Base-by-base conservation (phyloP, 2,329 filamentous ascomycete genomes). In the Cryoendolithus antarcticus region DNA sequence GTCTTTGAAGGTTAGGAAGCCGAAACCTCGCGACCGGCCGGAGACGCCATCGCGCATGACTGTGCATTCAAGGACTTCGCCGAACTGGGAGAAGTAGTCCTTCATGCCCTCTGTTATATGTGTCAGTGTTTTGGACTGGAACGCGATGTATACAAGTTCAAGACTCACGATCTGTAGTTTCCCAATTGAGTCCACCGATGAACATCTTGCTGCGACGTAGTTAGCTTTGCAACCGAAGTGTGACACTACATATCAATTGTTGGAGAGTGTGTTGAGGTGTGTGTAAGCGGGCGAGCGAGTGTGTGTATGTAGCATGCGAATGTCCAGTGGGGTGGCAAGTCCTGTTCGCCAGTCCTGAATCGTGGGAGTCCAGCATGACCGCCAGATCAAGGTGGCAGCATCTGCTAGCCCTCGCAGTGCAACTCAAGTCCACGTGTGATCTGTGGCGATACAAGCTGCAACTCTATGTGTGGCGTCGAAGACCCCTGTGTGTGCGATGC, bases 41-140 rank as follows among this genome's bases (percentile, higher is more conserved):
- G 86, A 93, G 36, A 84, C 82, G 45, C 86, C 88, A 63, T 98
- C 91, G 48, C 91, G 77, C 91, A 98, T 98, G n/a, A 98, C 91
- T 10, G 91, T 98, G 61, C 91, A 96, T 66, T 98, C 91, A 24
- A 89, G 75, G 33, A 98, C 91, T 60, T 98, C 91, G 44, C 91
- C 91, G 59, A 94, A 98, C 54, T 96, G 86, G 9, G 89, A 88
- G 61, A 98, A 98, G 61, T 98, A 98, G 48, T 95, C 84, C 51
- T 86, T 84, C 21, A 98, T 27, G 7, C 74, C 6, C 70, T 98
- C 91, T 98, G 58, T 34, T 38, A 7, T 24, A 21, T 19, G 35
- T 39, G 50, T 62, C 51, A 63, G 57, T 48, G 29, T 38, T 34
- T 35, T 31, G 32, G 15, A 19, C 15, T 19, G 15, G 15, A 19